phyloP scores from a whole-genome alignment of 768 basidiomycete species.

The Russula foetens region DNA sequence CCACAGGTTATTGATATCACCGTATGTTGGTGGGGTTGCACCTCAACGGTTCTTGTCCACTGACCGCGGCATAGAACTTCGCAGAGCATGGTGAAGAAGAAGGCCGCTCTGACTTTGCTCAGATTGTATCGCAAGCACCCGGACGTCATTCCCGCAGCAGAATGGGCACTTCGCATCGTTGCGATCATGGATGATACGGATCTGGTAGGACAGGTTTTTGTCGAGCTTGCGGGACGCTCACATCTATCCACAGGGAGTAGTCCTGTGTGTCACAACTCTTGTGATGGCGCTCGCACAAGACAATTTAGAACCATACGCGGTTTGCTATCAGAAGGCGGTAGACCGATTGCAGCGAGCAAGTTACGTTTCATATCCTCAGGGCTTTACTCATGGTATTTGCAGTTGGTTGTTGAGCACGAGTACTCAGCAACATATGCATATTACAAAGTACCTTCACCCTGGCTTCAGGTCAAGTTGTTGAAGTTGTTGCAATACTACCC shows the following conservation, averaged over 20 bases:
- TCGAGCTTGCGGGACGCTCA: background rate
- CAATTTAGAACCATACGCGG: conserved; percentile 79
- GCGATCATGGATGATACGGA: conserved; percentile 94
- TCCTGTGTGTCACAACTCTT: conserved; percentile 86
- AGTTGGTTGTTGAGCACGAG: conserved; percentile 91
- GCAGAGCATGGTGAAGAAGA: conserved; percentile 94
- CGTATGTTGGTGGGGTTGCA: conserved; percentile 41
- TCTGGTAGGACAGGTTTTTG: conserved; percentile 40
- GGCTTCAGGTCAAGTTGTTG: conserved; percentile 94
- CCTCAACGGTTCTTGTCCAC: conserved; percentile 9
- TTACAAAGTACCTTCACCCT: conserved; percentile 95
- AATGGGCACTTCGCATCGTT: conserved; percentile 94
- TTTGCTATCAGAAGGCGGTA: conserved; percentile 93
- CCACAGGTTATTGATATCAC: conserved; percentile 88
- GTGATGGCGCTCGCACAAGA: conserved; percentile 94
- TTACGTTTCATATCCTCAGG: background rate
- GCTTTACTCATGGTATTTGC: background rate
- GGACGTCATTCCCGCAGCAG: conserved; percentile 83
- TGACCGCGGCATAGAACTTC: conserved; percentile 59
- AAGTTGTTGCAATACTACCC: conserved; percentile 93
- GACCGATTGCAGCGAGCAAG: conserved; percentile 74
- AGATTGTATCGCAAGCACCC: conserved; percentile 95
- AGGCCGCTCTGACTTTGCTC: conserved; percentile 89
- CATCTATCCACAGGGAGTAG: conserved; percentile 62
- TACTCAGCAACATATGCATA: conserved; percentile 87